A percentile compares a stretch with the other conserved stretches of the same genome.
These are phyloP conservation scores for Cylindrotheca fusiformis DNA, from an alignment of 108 stramenopile genomes.

Conservation along the genomic window DNA sequence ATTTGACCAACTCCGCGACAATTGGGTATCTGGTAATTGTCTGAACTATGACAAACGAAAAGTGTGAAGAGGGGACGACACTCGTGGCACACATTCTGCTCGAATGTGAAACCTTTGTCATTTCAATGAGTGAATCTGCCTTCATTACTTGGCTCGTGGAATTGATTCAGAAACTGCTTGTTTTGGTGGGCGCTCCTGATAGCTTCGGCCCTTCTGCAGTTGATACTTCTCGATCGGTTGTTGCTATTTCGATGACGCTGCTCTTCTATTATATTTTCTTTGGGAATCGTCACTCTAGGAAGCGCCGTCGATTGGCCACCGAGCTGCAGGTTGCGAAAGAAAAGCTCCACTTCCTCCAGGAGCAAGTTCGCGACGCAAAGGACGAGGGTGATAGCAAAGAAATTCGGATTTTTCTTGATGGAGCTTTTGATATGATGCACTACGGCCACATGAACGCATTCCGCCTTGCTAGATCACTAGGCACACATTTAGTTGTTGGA, in stretches of 20 bases:
- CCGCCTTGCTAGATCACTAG: conserved; percentile 92
- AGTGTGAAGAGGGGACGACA: too few relatives aligned
- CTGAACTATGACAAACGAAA: too few relatives aligned
- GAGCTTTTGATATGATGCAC: conserved; percentile 98
- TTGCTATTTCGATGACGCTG: conserved; percentile 45
- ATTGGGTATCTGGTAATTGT: too few relatives aligned
- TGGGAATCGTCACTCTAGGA: conserved; percentile 58
- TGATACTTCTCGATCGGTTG: conserved; percentile 10
- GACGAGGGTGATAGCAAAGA: conserved; percentile 36
- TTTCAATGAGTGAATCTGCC: background rate
- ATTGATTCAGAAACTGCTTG: background rate
- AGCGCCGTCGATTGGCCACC: conserved; percentile 42
- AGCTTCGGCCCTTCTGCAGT: background rate
- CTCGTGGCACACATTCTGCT: background rate
- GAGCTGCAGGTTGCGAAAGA: conserved; percentile 59
- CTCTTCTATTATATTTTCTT: conserved; percentile 50
- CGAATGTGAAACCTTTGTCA: background rate
- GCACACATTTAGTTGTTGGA: conserved; percentile 95
- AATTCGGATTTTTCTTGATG: conserved; percentile 96
- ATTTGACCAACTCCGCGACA: too few relatives aligned
- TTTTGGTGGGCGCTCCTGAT: background rate
- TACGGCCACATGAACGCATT: conserved; percentile 99
- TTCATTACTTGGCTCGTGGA: background rate
- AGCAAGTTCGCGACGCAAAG: conserved; percentile 51
- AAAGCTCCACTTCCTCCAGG: conserved; percentile 60